A percentile compares a stretch with the other conserved stretches of the same genome.
Evolutionary conservation across 2,329 filamentous ascomycete species (phyloP).

Genomic region (Pyricularia grisea): DNA sequence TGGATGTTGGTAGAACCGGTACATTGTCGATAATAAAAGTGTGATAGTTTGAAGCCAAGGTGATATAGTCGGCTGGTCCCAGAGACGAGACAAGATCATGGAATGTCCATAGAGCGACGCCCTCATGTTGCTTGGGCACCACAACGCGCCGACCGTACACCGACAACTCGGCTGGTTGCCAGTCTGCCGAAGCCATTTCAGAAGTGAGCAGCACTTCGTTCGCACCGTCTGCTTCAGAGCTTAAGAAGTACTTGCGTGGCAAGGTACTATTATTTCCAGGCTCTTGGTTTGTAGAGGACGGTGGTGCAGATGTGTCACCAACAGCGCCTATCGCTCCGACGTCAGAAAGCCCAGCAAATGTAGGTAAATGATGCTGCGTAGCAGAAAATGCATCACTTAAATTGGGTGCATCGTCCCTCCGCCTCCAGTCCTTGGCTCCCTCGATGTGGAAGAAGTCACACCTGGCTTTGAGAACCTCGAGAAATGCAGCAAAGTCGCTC

Average conservation of each 20-base stretch:
- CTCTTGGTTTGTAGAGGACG: neutral
- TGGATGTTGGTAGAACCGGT: conserved; percentile 54
- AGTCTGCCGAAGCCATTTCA: conserved; percentile 12
- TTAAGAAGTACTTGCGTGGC: conserved; percentile 1
- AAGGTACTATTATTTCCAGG: neutral
- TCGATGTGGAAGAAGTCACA: conserved; percentile 85
- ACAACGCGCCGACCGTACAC: conserved; percentile 56
- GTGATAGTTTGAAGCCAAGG: conserved; percentile 69
- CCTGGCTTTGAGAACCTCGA: conserved; percentile 66
- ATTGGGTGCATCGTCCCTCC: conserved; percentile 34
- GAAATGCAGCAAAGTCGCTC: conserved; percentile 67
- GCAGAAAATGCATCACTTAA: neutral
- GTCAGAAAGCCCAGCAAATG: neutral
- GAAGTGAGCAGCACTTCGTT: neutral
- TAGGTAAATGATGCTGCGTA: neutral
- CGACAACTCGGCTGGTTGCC: conserved; percentile 32
- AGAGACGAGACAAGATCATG: conserved; percentile 56
- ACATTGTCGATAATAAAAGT: conserved; percentile 66
- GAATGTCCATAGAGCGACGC: conserved; percentile 58
- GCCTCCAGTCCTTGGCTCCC: conserved; percentile 61
- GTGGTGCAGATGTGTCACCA: neutral
- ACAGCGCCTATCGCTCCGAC: neutral
- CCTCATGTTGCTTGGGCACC: conserved; percentile 48
- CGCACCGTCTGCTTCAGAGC: neutral
- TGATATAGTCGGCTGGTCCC: conserved; percentile 76